Base-by-base conservation (phyloP, 2,329 filamentous ascomycete species). In the Talaromyces islandicus region DNA sequence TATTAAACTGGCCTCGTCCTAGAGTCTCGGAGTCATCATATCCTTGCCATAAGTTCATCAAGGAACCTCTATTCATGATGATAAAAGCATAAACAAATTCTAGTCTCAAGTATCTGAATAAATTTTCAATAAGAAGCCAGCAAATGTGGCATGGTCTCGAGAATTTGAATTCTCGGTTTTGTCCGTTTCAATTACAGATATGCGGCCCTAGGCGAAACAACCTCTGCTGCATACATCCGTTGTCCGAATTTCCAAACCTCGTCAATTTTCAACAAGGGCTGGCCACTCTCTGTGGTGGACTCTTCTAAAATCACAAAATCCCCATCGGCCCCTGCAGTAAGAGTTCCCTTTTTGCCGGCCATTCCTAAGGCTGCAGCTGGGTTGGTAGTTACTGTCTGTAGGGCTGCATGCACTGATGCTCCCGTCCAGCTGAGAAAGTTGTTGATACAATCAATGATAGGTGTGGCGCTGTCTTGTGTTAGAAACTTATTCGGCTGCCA, bases 371-470 rank as follows among this genome's bases (percentile, higher is more conserved):
- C 91, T 54, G 81, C 82, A 1, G 91, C 90, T 0, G 91, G 91
- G 0, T 90, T 92, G 35, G 83, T 79, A 0, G 91, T 94, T 30
- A 92, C 90, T 9, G 89, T 84, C 64, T 83, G 84, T 52, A 94
- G 75, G 1, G 88, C 89, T 68, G 87, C 82, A 0, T 88, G 84
- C 38, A 92, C 81, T 38, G 80, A 81, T 5, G 85, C 83, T 14
- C 87, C 88, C 1, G 87, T 87, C 87, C 88, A 93, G 61, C 82
- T 83, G 66, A 91, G 79, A 72, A 94, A 92, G 73, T 94, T 94
- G 69, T 86, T 88, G 58, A 92, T 85, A 67, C 91, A 94, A 67
- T 93, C 88, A 46, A 92, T 82, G n/a, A 95, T 80, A 7, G 88
- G 87, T 57, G 57, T 74, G 21, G 65, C 75, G 29, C 63, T 64